phyloP scores from a whole-genome alignment of 352 stramenopile species.

The Phytophthora megakarya region DNA sequence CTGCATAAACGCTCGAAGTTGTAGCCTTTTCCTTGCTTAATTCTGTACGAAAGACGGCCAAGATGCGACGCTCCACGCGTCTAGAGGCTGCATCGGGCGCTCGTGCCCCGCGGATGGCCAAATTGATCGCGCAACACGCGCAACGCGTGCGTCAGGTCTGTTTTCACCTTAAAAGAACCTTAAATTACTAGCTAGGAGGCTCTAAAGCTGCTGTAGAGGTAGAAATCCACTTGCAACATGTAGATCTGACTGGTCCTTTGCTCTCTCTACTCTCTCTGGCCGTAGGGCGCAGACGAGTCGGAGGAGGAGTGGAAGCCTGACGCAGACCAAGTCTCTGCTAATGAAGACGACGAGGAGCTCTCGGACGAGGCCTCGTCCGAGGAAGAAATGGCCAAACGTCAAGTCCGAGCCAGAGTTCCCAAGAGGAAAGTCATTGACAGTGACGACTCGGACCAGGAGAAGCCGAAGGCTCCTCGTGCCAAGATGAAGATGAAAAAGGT shows the following conservation, averaged over 20 bases:
- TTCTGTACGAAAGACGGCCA: conserved; percentile 16
- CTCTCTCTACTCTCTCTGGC: conserved; percentile 15
- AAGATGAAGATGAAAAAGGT: conserved; percentile 39
- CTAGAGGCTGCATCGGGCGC: conserved; percentile 54
- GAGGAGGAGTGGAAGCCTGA: conserved; percentile 52
- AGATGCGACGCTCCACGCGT: conserved; percentile 72
- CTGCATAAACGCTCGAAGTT: conserved; percentile 3
- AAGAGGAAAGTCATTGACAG: conserved; percentile 65
- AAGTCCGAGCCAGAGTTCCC: conserved; percentile 12
- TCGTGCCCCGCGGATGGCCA: conserved; percentile 61
- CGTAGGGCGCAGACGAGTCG: conserved; percentile 41
- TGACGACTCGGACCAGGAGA: conserved; percentile 58
- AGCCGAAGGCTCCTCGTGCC: conserved; percentile 1
- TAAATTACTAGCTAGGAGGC: conserved; percentile 3
- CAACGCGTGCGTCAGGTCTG: conserved; percentile 45
- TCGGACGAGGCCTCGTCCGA: conserved; percentile 42
- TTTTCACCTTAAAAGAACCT: conserved; percentile 3
- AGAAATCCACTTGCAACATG: background rate
- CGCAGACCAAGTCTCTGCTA: conserved; percentile 39
- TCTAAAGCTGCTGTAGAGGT: conserved; percentile 6
- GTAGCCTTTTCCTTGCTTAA: conserved; percentile 27
- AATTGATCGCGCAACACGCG: conserved; percentile 56
- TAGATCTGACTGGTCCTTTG: conserved; percentile 28
- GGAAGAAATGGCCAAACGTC: conserved; percentile 38
- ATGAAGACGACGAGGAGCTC: conserved; percentile 43